Conservation (phyloP, 768 basidiomycete species). For the Postia placenta region DNA sequence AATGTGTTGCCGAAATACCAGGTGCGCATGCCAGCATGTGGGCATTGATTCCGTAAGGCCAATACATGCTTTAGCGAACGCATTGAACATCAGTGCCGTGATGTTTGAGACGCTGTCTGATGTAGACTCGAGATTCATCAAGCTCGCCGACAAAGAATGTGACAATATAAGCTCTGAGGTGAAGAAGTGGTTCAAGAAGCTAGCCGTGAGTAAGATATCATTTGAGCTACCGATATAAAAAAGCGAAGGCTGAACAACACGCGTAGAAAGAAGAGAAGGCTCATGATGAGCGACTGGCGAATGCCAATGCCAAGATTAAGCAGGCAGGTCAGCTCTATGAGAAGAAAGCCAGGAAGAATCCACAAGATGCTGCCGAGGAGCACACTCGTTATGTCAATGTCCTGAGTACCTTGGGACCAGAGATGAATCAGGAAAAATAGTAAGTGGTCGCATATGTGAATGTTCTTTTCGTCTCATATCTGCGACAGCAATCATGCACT, state of each 20-base stretch:
- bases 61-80: constrained; percentile 42
- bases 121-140: constrained; percentile 69
- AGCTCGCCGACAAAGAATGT: constrained; percentile 69
- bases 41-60: neutral
- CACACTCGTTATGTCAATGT: constrained; percentile 74
- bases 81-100: constrained; percentile 55
- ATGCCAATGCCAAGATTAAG: constrained; percentile 67
- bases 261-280: constrained; percentile 72
- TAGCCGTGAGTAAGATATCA: constrained; percentile 46
- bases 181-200: constrained; percentile 84
- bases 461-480: neutral
- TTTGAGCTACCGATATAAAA: neutral
- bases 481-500: constrained; percentile 59
- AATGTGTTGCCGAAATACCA: constrained; percentile 55
- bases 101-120: constrained; percentile 70
- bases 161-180: constrained; percentile 58
- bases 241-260: neutral
- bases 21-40: constrained; percentile 34
- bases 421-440: constrained; percentile 79
- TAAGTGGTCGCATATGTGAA: constrained; percentile 32
- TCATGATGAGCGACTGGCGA: constrained; percentile 66
- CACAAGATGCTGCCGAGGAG: constrained; percentile 62
- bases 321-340: constrained; percentile 75
- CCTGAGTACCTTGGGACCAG: constrained; percentile 65
- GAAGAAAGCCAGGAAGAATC: constrained; percentile 73